Base-by-base conservation (phyloP, 768 basidiomycete species). In the Trichaptum fuscoviolaceum region DNA sequence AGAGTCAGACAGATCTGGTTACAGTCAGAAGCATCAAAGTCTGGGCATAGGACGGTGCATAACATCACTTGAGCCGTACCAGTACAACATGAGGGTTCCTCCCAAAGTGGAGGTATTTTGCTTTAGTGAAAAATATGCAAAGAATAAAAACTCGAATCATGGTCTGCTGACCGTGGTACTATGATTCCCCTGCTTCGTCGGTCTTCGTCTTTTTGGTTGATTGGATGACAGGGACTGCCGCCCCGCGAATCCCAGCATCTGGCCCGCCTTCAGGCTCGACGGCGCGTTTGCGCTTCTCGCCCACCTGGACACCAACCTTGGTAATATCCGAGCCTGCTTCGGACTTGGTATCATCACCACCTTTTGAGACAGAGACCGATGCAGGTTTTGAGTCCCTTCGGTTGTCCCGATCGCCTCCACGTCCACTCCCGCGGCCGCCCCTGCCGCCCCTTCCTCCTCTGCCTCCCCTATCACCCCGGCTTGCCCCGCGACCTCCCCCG, bases 201-300 rank as follows among this genome's bases (percentile, higher is more conserved):
- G 74, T 75, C 70, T 81, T 84, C 34, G 70, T 70, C 73, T 82
- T 84, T 67, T 84, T 84, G 52, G 72, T 67, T 18, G 68, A 60
- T 42, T 75, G 72, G 57, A 84, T 75, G 15, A 73, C 63, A 12
- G 91, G 91, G 2, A 87, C 87, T 35, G 77, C 80, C 8, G 78
- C 81, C 0, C 91, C 91, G 25, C 91, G 83, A 12, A 86, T 75
- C 10, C 91, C 91, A 27, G 82, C 80, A 70, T 88, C 85, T 2
- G 87, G 85, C 0, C 88, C 91, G 69, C 91, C 91, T 71, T 92
- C 91, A 1, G 90, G 91, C 72, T 92, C 91, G 0, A 90, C 80
- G 0, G 83, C 87, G 52, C 90, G 84, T 74, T 92, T 93, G 67
- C 91, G 80, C 79, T 93, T 93, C 69, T 89, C 89, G 30, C 90